phyloP scores from a whole-genome alignment of 179 eudicot genomes.

The Actinidia chinensis region DNA sequence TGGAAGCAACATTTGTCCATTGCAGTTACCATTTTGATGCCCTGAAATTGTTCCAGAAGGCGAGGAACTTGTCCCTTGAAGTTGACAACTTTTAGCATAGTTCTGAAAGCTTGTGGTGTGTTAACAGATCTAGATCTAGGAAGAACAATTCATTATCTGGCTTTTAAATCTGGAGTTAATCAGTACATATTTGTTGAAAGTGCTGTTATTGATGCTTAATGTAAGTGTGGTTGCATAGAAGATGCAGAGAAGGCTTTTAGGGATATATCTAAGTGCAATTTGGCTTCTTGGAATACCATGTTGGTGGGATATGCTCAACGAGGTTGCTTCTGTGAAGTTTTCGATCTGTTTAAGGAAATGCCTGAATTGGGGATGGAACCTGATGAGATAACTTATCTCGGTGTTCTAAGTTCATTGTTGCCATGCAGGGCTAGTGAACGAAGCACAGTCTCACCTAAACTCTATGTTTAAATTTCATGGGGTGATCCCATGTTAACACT shows the following conservation, averaged over 20 bases:
- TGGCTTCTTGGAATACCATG: constrained; percentile 48
- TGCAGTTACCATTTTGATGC: constrained; percentile 46
- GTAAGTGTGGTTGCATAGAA: constrained; percentile 60
- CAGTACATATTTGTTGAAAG: constrained; percentile 50
- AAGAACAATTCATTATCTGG: constrained; percentile 51
- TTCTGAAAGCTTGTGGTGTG: constrained; percentile 47
- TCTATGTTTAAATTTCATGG: constrained; percentile 31
- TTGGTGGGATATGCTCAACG: constrained; percentile 53
- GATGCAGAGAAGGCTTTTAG: constrained; percentile 52
- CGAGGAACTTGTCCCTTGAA: constrained; percentile 30
- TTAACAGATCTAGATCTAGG: constrained; percentile 54
- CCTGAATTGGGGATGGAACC: constrained; percentile 26
- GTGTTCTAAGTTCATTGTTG: constrained; percentile 39
- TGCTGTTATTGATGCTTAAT: constrained; percentile 63
- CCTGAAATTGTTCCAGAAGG: constrained; percentile 37
- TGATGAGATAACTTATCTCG: constrained; percentile 39
- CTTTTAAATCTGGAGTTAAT: constrained; percentile 42
- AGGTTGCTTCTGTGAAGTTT: constrained; percentile 46
- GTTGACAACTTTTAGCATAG: constrained; percentile 34
- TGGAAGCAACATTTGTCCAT: constrained; percentile 51
- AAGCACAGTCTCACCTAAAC: constrained; percentile 29
- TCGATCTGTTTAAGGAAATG: constrained; percentile 45
- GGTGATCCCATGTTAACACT: constrained; percentile 39
- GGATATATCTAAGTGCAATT: constrained; percentile 35
- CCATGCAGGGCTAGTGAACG: constrained; percentile 39